phyloP scores from a whole-genome alignment of 805 yeast species.

The Starmerella scarabaei region DNA sequence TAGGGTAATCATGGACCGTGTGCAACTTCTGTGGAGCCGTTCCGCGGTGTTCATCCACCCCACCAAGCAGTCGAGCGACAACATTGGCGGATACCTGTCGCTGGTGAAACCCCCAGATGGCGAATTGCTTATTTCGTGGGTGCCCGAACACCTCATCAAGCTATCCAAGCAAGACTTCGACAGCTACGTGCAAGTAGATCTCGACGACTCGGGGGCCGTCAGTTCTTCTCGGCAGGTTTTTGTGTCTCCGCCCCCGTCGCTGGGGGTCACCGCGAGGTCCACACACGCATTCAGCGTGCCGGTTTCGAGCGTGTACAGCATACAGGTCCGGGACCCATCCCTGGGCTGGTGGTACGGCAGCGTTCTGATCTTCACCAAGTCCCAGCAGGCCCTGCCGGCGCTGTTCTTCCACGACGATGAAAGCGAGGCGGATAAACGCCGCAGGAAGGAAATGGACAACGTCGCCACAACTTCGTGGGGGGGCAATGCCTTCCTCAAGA shows the following conservation, averaged over 20 bases:
- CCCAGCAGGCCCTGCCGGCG: constrained; percentile 56
- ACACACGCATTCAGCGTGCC: constrained; percentile 60
- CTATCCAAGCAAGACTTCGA: constrained; percentile 34
- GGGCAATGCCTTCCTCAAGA: constrained; percentile 60
- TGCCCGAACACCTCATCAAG: constrained; percentile 36
- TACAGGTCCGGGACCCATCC: constrained; percentile 74
- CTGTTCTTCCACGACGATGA: constrained; percentile 88
- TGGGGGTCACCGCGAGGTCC: constrained; percentile 32
- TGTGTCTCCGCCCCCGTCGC: constrained; percentile 41
- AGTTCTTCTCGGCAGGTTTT: constrained; percentile 21
- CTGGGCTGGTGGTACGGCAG: constrained; percentile 91
- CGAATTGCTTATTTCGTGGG: constrained; percentile 53
- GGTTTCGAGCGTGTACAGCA: constrained; percentile 51
- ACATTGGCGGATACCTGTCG: constrained; percentile 64
- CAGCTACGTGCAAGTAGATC: constrained; percentile 39
- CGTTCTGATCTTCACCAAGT: constrained; percentile 53
- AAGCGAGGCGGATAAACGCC: constrained; percentile 45
- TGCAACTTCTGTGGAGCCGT: constrained; percentile 30
- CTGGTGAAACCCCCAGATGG: constrained; percentile 44
- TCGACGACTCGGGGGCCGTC: constrained; percentile 27
- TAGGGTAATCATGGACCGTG: no score
- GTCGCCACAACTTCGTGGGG: constrained; percentile 51
- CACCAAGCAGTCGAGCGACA: constrained; percentile 55
- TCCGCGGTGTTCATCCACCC: constrained; percentile 69
- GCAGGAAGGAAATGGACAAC: constrained; percentile 35